Conservation (phyloP, 495 filamentous ascomycete genomes). For the Cairneyella variabilis region DNA sequence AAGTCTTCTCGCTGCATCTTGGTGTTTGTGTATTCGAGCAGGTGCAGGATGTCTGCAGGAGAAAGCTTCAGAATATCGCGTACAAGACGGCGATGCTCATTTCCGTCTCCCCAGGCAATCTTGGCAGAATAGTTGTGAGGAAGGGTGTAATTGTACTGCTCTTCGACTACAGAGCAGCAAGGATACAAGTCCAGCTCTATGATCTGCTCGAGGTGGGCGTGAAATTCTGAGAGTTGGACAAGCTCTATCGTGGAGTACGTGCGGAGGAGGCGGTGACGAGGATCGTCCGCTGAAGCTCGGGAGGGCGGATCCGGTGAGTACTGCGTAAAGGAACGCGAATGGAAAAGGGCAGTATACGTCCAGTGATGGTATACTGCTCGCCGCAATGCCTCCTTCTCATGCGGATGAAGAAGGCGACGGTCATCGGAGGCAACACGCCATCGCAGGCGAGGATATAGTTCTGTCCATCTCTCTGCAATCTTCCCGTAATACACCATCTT, state of each 20-base stretch:
- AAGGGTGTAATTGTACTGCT: constrained; percentile 16
- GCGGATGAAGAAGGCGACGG: constrained; percentile 54
- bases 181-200: constrained; percentile 22
- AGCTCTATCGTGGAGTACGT: constrained; percentile 18
- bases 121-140: constrained; percentile 8
- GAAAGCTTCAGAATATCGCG: constrained; percentile 19
- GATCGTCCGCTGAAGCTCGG: constrained; percentile 13
- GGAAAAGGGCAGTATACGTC: constrained; percentile 40
- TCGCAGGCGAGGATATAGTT: constrained; percentile 64
- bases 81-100: constrained; percentile 17
- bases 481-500: constrained; percentile 56
- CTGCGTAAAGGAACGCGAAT: constrained; percentile 20
- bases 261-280: constrained; percentile 21
- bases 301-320: constrained; percentile 22
- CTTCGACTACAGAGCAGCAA: constrained; percentile 16
- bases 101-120: constrained; percentile 20
- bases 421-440: constrained; percentile 58
- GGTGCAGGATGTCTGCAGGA: constrained; percentile 17
- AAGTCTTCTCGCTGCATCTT: constrained; percentile 19
- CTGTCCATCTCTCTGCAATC: constrained; percentile 59
- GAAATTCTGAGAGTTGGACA: constrained; percentile 20
- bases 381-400: constrained; percentile 59
- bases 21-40: constrained; percentile 19
- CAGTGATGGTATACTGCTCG: constrained; percentile 67
- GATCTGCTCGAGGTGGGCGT: constrained; percentile 14